Conservation (phyloP, 345 rosid species). For the Rubroshorea leprosula region DNA sequence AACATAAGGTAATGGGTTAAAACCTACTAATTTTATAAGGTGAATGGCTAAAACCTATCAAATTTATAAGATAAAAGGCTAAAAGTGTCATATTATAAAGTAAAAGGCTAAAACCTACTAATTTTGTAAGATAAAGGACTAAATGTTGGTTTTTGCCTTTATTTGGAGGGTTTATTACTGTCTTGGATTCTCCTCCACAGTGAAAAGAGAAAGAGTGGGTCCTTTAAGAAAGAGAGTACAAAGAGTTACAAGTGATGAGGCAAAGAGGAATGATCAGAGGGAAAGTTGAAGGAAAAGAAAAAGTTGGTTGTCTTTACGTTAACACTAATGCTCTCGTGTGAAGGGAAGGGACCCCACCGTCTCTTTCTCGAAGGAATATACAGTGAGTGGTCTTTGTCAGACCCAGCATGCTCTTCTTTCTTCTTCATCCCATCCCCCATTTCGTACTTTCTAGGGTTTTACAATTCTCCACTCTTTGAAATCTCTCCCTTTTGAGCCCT, state of each 20-base stretch:
- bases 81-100: too few species aligned
- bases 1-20: too few species aligned
- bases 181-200: slow-evolving; percentile 38
- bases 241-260: slow-evolving; percentile 18
- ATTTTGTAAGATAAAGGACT: neutral
- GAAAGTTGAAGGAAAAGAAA: slow-evolving; percentile 18
- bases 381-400: slow-evolving; percentile 52
- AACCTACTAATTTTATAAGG: too few species aligned
- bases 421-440: slow-evolving; percentile 19
- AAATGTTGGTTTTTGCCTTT: slow-evolving; percentile 7
- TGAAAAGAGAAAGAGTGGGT: neutral
- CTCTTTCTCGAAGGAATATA: slow-evolving; percentile 67
- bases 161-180: slow-evolving; percentile 30
- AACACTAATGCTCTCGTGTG: slow-evolving; percentile 5
- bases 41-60: too few species aligned
- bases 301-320: slow-evolving; percentile 31
- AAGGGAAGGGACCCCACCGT: slow-evolving; percentile 26
- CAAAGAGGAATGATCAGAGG: slow-evolving; percentile 18
- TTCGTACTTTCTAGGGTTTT: slow-evolving; percentile 45
- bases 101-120: too few species aligned
- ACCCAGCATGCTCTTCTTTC: slow-evolving; percentile 31
- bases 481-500: too few species aligned
- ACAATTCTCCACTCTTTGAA: slow-evolving; percentile 19
- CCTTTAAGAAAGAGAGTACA: slow-evolving; percentile 14
- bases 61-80: too few species aligned